phyloP scores from a whole-genome alignment of 495 filamentous ascomycete species.

The Sordaria brevicollis region DNA sequence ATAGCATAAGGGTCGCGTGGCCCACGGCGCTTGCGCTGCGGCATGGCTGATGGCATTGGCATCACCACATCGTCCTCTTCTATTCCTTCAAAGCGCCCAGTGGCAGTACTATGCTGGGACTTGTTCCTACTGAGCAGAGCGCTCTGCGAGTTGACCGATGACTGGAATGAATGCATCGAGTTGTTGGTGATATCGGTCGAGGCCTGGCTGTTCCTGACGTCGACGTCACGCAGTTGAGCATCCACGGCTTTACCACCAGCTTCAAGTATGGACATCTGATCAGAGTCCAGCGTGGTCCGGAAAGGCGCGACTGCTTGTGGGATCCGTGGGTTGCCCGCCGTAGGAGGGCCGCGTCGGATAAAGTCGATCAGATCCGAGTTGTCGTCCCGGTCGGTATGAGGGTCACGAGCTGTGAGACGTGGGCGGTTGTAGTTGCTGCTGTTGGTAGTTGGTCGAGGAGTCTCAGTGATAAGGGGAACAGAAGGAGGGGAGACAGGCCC shows the following conservation, averaged over 20 bases:
- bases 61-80: conserved; percentile 35
- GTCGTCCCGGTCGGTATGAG: conserved; percentile 51
- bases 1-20: conserved; percentile 87
- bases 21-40: conserved; percentile 60
- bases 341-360: conserved; percentile 70
- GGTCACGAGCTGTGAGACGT: conserved; percentile 60
- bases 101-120: conserved; percentile 4
- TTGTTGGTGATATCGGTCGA: conserved; percentile 34
- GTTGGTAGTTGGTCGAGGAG: conserved; percentile 16
- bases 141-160: conserved; percentile 44
- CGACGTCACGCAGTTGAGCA: conserved; percentile 32
- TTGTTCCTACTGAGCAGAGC: conserved; percentile 32
- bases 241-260: conserved; percentile 41
- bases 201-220: conserved; percentile 31
- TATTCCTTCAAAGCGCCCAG: conserved; percentile 10
- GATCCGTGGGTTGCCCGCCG: conserved; percentile 49
- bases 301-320: conserved; percentile 80
- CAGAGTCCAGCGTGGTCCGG: conserved; percentile 74
- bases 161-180: conserved; percentile 22
- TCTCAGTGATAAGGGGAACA: conserved; percentile 5
- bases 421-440: conserved; percentile 27
- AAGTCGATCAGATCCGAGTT: conserved; percentile 90
- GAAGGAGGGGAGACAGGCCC: neutral
- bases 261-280: conserved; percentile 48
- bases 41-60: conserved; percentile 18